Evolutionary conservation across 306 rosid genomes (phyloP).

Genomic region (Psophocarpus tetragonolobus): DNA sequence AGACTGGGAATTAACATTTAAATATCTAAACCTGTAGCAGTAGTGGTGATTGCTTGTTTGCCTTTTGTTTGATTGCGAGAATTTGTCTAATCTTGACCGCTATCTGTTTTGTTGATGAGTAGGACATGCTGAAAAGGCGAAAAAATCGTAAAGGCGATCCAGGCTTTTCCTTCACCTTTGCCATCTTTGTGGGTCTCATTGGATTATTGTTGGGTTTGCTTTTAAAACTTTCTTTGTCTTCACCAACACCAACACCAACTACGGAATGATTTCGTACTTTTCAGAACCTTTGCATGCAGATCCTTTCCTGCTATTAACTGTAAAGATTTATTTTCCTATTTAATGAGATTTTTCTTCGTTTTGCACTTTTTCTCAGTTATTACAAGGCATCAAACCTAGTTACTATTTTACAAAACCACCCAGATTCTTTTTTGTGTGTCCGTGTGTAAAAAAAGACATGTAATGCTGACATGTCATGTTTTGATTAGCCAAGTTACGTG

Average conservation of each 20-base stretch:
- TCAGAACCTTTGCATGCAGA: slow-evolving; percentile 24
- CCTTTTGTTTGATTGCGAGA: neutral
- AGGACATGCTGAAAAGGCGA: slow-evolving; percentile 67
- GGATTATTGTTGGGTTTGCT: slow-evolving; percentile 79
- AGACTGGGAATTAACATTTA: neutral
- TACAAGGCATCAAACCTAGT: neutral
- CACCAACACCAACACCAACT: slow-evolving; percentile 66
- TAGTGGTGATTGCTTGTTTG: neutral
- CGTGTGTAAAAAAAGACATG: neutral
- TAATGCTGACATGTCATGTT: slow-evolving; percentile 39
- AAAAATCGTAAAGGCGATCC: slow-evolving; percentile 50
- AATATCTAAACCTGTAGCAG: neutral
- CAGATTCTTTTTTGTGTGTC: neutral
- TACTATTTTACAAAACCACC: neutral
- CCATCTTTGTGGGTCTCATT: slow-evolving; percentile 66
- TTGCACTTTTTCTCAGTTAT: neutral
- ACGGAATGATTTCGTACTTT: slow-evolving; percentile 40
- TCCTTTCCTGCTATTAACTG: slow-evolving; percentile 19
- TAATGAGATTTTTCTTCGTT: neutral
- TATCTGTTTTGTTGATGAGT: slow-evolving; percentile 7
- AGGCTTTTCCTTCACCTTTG: slow-evolving; percentile 68
- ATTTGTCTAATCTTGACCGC: neutral
- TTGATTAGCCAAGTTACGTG: slow-evolving; percentile 32
- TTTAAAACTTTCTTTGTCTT: slow-evolving; percentile 65
- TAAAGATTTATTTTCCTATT: slow-evolving; percentile 14